Percentiles rank a stretch among this genome's conserved stretches.
phyloP scores from a whole-genome alignment of 2,329 filamentous ascomycete species.

The Fusarium verticillioides region DNA sequence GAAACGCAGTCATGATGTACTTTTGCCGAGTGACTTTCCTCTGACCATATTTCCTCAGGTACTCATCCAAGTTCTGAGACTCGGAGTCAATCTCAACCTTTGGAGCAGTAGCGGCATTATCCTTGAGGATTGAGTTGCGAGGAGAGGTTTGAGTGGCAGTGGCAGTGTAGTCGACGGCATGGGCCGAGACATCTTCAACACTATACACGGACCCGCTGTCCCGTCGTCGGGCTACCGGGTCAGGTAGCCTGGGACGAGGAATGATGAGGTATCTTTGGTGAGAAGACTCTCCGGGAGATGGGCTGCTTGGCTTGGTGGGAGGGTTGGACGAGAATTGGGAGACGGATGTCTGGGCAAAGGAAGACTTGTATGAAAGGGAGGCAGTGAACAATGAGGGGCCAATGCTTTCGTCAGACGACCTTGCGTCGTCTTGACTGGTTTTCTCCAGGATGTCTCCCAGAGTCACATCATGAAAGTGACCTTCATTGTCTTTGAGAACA shows the following conservation, averaged over 20 bases:
- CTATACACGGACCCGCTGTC: conserved; percentile 9
- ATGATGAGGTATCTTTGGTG: not conserved
- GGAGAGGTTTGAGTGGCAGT: conserved; percentile 18
- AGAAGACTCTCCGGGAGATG: not conserved
- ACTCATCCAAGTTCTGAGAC: conserved; percentile 27
- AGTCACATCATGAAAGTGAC: not conserved
- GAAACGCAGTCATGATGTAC: conserved; percentile 27
- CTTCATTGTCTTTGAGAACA: not conserved
- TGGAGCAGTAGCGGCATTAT: not conserved
- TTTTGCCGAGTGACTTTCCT: conserved; percentile 26
- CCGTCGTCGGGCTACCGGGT: conserved; percentile 1
- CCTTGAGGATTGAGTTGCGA: not conserved
- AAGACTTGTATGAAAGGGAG: conserved; percentile 27
- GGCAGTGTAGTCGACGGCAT: not conserved
- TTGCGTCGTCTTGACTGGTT: conserved; percentile 2
- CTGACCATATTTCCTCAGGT: conserved; percentile 17
- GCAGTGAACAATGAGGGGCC: conserved; percentile 13
- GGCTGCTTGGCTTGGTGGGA: not conserved
- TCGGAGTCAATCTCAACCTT: conserved; percentile 23
- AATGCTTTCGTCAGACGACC: conserved; percentile 17
- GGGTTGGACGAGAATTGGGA: not conserved
- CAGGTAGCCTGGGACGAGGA: conserved; percentile 8
- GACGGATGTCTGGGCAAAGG: conserved; percentile 25
- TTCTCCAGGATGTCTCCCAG: conserved; percentile 1
- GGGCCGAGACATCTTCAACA: not conserved